phyloP scores from a whole-genome alignment of 192 early-diverging fungal genomes.

The Cetraspora pellucida region DNA sequence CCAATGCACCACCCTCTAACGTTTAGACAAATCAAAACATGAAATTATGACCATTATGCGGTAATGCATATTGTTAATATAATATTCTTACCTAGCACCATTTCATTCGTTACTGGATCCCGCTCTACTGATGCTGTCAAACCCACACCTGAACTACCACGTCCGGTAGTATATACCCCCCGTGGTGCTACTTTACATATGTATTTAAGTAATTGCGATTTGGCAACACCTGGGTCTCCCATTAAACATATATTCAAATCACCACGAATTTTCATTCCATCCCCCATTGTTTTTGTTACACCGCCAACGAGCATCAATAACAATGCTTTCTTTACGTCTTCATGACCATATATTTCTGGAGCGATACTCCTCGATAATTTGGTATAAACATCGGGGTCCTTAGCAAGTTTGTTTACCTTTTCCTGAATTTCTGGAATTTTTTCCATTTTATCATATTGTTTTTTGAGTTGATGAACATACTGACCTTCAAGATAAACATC shows the following conservation, averaged over 20 bases:
- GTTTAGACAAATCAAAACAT: not conserved
- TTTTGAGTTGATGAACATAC: constrained; percentile 84
- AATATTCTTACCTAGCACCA: constrained; percentile 69
- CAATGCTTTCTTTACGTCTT: constrained; percentile 91
- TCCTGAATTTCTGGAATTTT: constrained; percentile 54
- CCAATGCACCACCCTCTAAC: constrained; percentile 91
- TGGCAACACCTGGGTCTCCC: constrained; percentile 99
- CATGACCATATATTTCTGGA: constrained; percentile 91
- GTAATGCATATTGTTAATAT: no score
- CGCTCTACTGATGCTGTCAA: constrained; percentile 93
- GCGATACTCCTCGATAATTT: constrained; percentile 77
- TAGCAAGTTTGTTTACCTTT: constrained; percentile 58
- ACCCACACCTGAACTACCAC: constrained; percentile 94
- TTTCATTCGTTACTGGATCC: constrained; percentile 92
- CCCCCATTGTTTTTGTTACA: constrained; percentile 77
- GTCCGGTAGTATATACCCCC: constrained; percentile 95
- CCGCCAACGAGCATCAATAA: constrained; percentile 83
- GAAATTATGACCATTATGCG: not conserved
- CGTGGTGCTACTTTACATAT: constrained; percentile 93
- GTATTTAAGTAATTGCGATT: constrained; percentile 95
- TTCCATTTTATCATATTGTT: constrained; percentile 87
- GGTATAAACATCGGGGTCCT: constrained; percentile 76
- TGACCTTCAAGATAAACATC: constrained; percentile 95
- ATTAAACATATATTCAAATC: constrained; percentile 97
- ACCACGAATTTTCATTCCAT: constrained; percentile 95